Percentiles rank a stretch among this genome's conserved stretches.
These are phyloP conservation scores for Trichosanthes truncata DNA, from an alignment of 306 rosid genomes.

Conservation along the genomic window DNA sequence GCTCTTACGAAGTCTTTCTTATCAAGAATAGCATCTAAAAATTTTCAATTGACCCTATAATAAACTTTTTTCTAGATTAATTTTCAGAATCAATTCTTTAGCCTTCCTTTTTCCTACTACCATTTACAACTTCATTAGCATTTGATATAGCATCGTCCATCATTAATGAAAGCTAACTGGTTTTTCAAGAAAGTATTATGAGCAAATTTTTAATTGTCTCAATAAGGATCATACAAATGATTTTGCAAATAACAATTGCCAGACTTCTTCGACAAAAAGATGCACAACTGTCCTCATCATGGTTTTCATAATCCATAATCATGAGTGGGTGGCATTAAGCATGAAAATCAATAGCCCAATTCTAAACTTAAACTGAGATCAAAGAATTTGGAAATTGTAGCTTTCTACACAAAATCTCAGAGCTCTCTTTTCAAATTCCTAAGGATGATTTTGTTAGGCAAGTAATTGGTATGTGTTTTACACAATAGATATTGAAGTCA, in stretches of 20 bases:
- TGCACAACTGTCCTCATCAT: neutral
- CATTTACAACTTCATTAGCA: neutral
- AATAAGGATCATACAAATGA: neutral
- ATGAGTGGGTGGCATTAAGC: neutral
- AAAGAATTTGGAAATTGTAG: neutral
- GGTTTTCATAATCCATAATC: neutral
- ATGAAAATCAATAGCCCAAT: neutral
- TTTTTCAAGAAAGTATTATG: neutral
- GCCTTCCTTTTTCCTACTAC: neutral
- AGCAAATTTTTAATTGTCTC: neutral
- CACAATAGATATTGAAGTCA: neutral
- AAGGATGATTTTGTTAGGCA: neutral
- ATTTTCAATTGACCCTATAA: neutral
- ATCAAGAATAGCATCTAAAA: neutral
- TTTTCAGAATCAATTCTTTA: too few species aligned
- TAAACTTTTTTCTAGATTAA: neutral
- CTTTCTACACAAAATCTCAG: neutral
- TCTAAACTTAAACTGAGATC: neutral
- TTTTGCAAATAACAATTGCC: neutral
- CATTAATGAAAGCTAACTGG: neutral
- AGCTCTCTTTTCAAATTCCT: neutral
- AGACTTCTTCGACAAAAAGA: neutral
- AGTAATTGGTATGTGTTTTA: neutral
- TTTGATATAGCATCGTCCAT: neutral
- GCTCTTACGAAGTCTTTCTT: neutral